Evolutionary conservation across 2,329 filamentous ascomycete species (phyloP), one percentile per base, ranked within the genome.

Genomic region (Colletotrichum tanaceti): DNA sequence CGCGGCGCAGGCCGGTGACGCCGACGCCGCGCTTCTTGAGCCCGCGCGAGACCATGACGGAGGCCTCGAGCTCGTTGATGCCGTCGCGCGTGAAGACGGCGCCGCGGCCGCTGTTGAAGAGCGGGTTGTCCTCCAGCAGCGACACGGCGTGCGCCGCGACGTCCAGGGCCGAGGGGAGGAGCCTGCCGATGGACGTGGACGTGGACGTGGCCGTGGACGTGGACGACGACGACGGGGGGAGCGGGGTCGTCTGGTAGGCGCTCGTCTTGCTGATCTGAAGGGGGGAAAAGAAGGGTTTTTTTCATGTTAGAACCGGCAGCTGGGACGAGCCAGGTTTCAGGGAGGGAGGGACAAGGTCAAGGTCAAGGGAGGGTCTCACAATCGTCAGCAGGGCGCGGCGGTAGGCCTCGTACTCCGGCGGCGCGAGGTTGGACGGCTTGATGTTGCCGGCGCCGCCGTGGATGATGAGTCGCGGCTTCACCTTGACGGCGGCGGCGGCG

Each of bases 61-160:
- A 92, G 1, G 93, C 92, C 80, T 97, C 94, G 70, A 97, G 89
- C 81, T 97, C 92, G 77, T 94, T 94, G 71, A 90, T 86, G 20
- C 94, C 94, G 72, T 91, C 90, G 58, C 90, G 88, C 0, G 93
- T 97, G 79, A 97, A 97, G 22, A 97, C 93, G 58, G 93, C 92
- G 61, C 94, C 94, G 74, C 89, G 90, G 9, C 90, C 93, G 65
- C 90, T 89, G 81, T 97, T 97, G 85, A 96, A 97, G 5, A 97
- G 86, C 2, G 90, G 86, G 75, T 94, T 88, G 75, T 97, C 84
- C 80, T 97, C 94, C 18, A 97, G 87, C 32, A 90, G 84, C 1
- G 84, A 82, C 13, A 97, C 93, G 52, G 93, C 93, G 77, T 90
- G 87, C 1, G 91, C 90, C 1, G 93, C 93, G 0, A 89, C 87